These are phyloP conservation scores for Yamagishiella unicocca DNA, from an alignment of 139 green algal species.

Conservation along the genomic window DNA sequence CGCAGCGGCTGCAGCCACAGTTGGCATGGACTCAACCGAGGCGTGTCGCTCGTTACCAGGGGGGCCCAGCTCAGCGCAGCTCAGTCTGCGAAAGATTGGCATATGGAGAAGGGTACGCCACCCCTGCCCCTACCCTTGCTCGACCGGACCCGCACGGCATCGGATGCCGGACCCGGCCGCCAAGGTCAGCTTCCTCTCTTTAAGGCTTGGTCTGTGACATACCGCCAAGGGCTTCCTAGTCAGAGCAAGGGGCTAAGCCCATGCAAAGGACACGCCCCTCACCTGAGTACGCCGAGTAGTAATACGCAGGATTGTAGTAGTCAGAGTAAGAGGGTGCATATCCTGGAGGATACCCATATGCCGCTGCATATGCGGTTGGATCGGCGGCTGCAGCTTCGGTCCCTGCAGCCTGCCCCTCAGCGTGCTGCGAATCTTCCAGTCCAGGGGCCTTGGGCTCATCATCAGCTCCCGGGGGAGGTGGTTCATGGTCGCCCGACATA, in stretches of 20 bases:
- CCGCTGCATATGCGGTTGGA: conserved; percentile 35
- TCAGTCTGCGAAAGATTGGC: too few species aligned
- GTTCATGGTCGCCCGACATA: conserved; percentile 21
- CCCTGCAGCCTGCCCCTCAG: neutral
- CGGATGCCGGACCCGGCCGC: neutral
- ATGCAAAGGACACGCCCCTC: neutral
- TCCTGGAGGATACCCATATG: conserved; percentile 38
- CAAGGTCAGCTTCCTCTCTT: neutral
- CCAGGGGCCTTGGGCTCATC: conserved; percentile 32
- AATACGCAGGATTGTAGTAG: conserved; percentile 41
- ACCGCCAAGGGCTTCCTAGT: neutral
- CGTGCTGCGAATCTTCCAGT: neutral
- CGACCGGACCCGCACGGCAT: neutral
- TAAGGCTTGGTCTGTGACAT: conserved; percentile 24
- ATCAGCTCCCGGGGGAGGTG: conserved; percentile 24
- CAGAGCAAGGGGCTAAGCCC: too few species aligned
- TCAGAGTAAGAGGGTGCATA: conserved; percentile 44
- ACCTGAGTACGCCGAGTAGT: conserved; percentile 39
- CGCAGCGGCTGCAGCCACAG: neutral
- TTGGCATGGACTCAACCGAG: conserved; percentile 6
- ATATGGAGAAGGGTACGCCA: too few species aligned
- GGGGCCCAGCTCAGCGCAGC: neutral
- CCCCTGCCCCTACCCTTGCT: too few species aligned
- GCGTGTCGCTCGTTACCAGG: neutral
- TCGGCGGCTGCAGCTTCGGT: neutral